Conservation (phyloP, 2,329 filamentous ascomycete species). For the Biscogniauxia mediterranea region DNA sequence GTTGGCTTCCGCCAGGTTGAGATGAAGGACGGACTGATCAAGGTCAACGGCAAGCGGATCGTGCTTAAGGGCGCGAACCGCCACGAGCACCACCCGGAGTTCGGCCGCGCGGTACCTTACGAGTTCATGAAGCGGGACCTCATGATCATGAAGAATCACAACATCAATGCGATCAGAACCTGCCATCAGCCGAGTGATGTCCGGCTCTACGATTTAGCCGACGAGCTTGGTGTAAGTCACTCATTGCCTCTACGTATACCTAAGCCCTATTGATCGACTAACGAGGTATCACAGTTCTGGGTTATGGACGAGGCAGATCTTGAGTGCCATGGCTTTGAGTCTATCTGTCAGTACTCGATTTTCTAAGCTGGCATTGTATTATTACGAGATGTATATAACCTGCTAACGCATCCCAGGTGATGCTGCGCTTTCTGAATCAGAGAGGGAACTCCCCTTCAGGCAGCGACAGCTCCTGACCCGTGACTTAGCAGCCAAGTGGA, state of each 20-base stretch:
- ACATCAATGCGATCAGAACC: conserved; percentile 61
- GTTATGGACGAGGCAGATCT: conserved; percentile 49
- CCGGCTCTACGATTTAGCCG: conserved; percentile 51
- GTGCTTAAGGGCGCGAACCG: conserved; percentile 59
- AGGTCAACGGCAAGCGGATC: conserved; percentile 57
- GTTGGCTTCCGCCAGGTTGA: conserved; percentile 61
- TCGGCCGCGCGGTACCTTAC: conserved; percentile 53
- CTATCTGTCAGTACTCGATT: conserved; percentile 17
- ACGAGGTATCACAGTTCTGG: conserved; percentile 44
- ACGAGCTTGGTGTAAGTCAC: conserved; percentile 44
- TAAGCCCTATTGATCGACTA: conserved; percentile 20
- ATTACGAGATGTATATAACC: neutral
- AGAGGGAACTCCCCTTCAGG: conserved; percentile 29
- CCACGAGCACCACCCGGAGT: conserved; percentile 59
- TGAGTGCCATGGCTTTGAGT: conserved; percentile 40
- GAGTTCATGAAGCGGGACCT: conserved; percentile 56
- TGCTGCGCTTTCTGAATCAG: conserved; percentile 27
- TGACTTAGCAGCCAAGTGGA: conserved; percentile 43
- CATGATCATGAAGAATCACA: conserved; percentile 59
- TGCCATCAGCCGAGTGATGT: conserved; percentile 58
- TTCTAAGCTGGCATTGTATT: neutral
- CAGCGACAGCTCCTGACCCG: conserved; percentile 34
- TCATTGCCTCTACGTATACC: neutral
- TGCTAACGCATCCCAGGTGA: conserved; percentile 25
- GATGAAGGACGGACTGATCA: conserved; percentile 53